Conservation (phyloP, 352 stramenopile genomes). For the Lagenidium giganteum region DNA sequence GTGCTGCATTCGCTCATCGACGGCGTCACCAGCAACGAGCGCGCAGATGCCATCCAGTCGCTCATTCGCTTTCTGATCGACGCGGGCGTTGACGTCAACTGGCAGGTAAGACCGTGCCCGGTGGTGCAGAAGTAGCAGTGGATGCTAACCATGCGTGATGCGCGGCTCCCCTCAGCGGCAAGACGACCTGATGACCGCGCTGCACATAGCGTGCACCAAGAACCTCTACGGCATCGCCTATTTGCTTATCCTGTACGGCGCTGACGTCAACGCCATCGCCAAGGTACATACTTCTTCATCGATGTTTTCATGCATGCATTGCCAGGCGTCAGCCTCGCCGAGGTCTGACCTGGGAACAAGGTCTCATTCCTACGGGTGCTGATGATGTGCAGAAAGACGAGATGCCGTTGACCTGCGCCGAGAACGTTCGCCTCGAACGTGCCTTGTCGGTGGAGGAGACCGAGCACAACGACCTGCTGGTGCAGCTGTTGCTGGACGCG, state of each 20-base stretch:
- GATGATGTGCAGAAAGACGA: slow-evolving; percentile 46
- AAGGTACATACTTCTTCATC: slow-evolving; percentile 18
- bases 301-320: neutral
- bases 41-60: slow-evolving; percentile 37
- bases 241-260: slow-evolving; percentile 61
- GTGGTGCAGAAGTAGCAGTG: no score
- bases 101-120: slow-evolving; percentile 60
- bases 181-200: slow-evolving; percentile 50
- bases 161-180: slow-evolving; percentile 16
- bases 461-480: slow-evolving; percentile 23
- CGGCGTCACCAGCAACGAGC: slow-evolving; percentile 15
- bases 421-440: slow-evolving; percentile 9
- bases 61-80: slow-evolving; percentile 59
- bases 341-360: no score
- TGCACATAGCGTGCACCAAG: slow-evolving; percentile 62
- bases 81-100: slow-evolving; percentile 63
- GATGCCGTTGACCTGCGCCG: slow-evolving; percentile 57
- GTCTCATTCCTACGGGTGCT: neutral
- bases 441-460: slow-evolving; percentile 7
- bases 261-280: slow-evolving; percentile 71
- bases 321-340: neutral
- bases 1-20: slow-evolving; percentile 49
- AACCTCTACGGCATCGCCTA: slow-evolving; percentile 57
- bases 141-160: neutral
- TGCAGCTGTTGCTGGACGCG: slow-evolving; percentile 33